phyloP scores from a whole-genome alignment of 1,284 basidiomycete species.

The Puccinia polysora region DNA sequence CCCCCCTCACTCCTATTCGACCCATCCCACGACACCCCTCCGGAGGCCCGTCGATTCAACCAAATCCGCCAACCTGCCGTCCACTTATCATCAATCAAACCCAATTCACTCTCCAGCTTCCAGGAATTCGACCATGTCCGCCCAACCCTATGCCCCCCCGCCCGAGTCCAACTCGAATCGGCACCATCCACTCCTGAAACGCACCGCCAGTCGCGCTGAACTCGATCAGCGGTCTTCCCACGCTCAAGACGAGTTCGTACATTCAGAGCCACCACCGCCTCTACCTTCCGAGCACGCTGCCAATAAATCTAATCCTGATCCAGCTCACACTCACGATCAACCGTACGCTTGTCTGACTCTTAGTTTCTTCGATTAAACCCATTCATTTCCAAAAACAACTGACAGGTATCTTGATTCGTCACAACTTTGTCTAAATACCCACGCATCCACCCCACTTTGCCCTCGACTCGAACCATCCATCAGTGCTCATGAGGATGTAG shows the following conservation, averaged over 20 bases:
- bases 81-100: neutral
- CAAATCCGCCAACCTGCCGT: neutral
- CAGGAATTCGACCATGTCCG: neutral
- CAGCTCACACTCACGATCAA: constrained; percentile 1
- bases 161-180: neutral
- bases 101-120: neutral
- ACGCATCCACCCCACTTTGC: neutral
- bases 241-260: neutral
- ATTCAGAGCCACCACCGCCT: neutral
- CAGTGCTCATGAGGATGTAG: neutral
- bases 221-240: constrained; percentile 5
- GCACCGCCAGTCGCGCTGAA: constrained; percentile 29
- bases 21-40: neutral
- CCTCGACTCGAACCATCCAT: neutral
- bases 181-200: constrained; percentile 20
- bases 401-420: neutral
- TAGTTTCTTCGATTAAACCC: too few species aligned
- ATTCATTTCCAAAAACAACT: too few species aligned
- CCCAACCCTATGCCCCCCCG: neutral
- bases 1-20: neutral
- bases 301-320: constrained; percentile 11
- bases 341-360: neutral
- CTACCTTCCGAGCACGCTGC: neutral
- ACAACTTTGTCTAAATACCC: neutral
- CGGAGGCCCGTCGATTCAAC: neutral